phyloP scores from a whole-genome alignment of 2,329 filamentous ascomycete species.

The Pestalotiopsis sp. region DNA sequence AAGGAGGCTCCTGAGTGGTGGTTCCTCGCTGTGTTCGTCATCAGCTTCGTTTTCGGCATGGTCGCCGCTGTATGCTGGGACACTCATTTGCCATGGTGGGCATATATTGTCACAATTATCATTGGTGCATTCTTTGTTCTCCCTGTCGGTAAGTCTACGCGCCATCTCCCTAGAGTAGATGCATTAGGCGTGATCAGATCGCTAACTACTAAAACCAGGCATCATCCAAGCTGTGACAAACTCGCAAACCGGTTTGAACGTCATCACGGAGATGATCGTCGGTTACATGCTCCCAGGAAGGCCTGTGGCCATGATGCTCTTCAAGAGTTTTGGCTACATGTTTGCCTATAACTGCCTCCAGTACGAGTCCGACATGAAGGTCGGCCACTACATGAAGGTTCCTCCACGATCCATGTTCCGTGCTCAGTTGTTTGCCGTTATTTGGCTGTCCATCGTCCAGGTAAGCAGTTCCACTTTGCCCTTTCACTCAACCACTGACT shows the following conservation, averaged over 20 bases:
- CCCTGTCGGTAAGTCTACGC: slow-evolving; percentile 2
- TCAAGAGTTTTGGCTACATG: slow-evolving; percentile 59
- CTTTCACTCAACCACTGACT: not conserved
- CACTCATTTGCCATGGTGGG: slow-evolving; percentile 40
- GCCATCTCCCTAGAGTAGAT: not conserved
- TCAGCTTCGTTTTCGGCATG: slow-evolving; percentile 50
- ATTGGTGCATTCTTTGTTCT: slow-evolving; percentile 11
- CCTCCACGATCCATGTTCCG: slow-evolving; percentile 27
- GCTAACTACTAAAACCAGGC: not conserved
- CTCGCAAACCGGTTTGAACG: slow-evolving; percentile 42
- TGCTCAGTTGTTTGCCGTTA: slow-evolving; percentile 38
- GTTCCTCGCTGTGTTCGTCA: slow-evolving; percentile 47
- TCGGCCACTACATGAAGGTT: slow-evolving; percentile 56
- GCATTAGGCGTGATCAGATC: not conserved
- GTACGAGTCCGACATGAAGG: slow-evolving; percentile 43
- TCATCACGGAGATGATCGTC: slow-evolving; percentile 71
- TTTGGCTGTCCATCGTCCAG: slow-evolving; percentile 40
- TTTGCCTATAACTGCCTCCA: slow-evolving; percentile 4
- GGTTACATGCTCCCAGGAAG: slow-evolving; percentile 74
- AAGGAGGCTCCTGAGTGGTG: slow-evolving; percentile 58
- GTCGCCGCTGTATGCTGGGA: slow-evolving; percentile 35
- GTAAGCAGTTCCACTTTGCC: not conserved
- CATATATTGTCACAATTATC: slow-evolving; percentile 10
- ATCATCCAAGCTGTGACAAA: slow-evolving; percentile 9
- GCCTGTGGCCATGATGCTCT: slow-evolving; percentile 76